These are phyloP conservation scores for Inga oerstediana DNA, from an alignment of 306 rosid species.

Conservation along the genomic window DNA sequence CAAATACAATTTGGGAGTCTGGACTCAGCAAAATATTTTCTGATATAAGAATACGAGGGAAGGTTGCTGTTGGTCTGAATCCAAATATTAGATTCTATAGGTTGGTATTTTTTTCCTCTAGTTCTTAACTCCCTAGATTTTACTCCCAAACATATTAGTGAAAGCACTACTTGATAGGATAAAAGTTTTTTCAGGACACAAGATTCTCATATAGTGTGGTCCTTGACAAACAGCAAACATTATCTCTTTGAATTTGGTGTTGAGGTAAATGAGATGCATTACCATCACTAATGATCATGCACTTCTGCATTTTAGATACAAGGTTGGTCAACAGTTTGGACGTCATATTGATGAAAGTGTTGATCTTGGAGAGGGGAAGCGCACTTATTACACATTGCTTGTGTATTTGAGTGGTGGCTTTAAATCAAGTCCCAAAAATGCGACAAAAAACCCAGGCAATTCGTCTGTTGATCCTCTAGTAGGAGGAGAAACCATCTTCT, in stretches of 20 bases:
- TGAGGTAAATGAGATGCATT: slow-evolving; percentile 18
- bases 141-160: neutral
- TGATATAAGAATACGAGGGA: slow-evolving; percentile 69
- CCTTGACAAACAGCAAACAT: slow-evolving; percentile 5
- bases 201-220: slow-evolving; percentile 3
- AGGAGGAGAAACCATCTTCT: slow-evolving; percentile 97
- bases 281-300: slow-evolving; percentile 24
- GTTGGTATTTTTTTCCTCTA: slow-evolving; percentile 42
- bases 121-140: neutral
- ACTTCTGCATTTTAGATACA: slow-evolving; percentile 59
- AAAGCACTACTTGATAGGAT: neutral
- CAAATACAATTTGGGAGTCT: slow-evolving; percentile 74
- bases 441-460: slow-evolving; percentile 35
- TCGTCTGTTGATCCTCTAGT: slow-evolving; percentile 59
- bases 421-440: slow-evolving; percentile 55
- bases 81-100: slow-evolving; percentile 88
- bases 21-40: slow-evolving; percentile 70
- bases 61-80: slow-evolving; percentile 79
- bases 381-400: slow-evolving; percentile 78
- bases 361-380: slow-evolving; percentile 74
- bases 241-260: slow-evolving; percentile 2
- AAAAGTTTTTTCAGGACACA: neutral
- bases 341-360: slow-evolving; percentile 91
- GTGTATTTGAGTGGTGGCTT: slow-evolving; percentile 85
- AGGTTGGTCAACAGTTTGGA: slow-evolving; percentile 86